These are phyloP conservation scores for Cryptococcus sp. DNA, from an alignment of 1,284 basidiomycete species.

Conservation along the genomic window DNA sequence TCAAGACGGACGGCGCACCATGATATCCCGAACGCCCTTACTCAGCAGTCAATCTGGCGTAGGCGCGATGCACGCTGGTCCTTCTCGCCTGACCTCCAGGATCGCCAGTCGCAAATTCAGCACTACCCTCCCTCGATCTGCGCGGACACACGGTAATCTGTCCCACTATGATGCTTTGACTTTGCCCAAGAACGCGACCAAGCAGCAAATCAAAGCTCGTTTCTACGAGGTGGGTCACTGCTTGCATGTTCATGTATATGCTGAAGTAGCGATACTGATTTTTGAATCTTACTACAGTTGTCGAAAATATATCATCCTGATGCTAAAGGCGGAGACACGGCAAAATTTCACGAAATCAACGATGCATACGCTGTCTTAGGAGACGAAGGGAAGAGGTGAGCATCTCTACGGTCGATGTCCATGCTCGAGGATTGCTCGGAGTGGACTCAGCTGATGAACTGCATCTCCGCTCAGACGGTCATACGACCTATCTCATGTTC, in stretches of 20 bases:
- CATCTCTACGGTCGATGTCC: conserved; percentile 8
- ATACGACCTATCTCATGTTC: conserved; percentile 27
- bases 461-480: conserved; percentile 17
- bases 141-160: conserved; percentile 9
- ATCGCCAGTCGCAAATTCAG: neutral
- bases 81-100: too few relatives aligned
- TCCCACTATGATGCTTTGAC: conserved; percentile 50
- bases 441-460: conserved; percentile 2
- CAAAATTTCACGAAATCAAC: conserved; percentile 49
- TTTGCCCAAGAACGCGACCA: conserved; percentile 46
- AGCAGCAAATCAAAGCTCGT: conserved; percentile 53
- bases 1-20: too few relatives aligned
- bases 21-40: too few relatives aligned
- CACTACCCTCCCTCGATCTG: conserved; percentile 4
- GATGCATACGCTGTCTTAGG: conserved; percentile 51
- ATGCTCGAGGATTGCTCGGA: too few relatives aligned
- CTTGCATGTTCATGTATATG: neutral
- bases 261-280: neutral
- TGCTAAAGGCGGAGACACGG: conserved; percentile 42
- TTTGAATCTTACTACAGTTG: conserved; percentile 31
- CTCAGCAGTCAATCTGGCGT: too few relatives aligned
- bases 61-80: too few relatives aligned
- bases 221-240: conserved; percentile 53
- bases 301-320: conserved; percentile 55
- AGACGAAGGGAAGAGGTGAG: conserved; percentile 42